A percentile compares a stretch with the other conserved stretches of the same genome.
These are phyloP conservation scores for Kodamaea restingae DNA, from an alignment of 805 yeast species.

Conservation along the genomic window DNA sequence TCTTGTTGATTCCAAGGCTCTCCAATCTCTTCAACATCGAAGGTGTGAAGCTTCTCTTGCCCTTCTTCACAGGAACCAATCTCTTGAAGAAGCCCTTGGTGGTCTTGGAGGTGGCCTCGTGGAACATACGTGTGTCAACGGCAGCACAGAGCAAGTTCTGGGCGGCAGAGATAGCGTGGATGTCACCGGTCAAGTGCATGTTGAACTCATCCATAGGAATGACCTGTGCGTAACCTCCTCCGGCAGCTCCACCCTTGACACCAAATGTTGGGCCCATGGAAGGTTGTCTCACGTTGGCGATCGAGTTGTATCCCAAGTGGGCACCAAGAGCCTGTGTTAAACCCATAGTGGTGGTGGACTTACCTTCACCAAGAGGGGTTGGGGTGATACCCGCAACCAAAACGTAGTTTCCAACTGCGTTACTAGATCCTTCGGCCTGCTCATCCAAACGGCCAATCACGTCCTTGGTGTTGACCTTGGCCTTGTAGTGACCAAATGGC, in stretches of 20 bases:
- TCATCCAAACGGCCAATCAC: constrained; percentile 47
- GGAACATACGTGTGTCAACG: constrained; percentile 94
- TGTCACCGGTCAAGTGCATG: constrained; percentile 96
- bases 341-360: constrained; percentile 94
- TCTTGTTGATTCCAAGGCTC: constrained; percentile 76
- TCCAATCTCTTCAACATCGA: constrained; percentile 73
- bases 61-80: constrained; percentile 82
- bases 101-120: constrained; percentile 77
- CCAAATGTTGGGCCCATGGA: constrained; percentile 99
- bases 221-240: constrained; percentile 97
- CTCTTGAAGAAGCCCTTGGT: constrained; percentile 78
- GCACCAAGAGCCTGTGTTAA: constrained; percentile 96
- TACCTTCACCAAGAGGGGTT: constrained; percentile 97
- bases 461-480: constrained; percentile 61
- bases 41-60: constrained; percentile 70
- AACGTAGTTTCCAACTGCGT: constrained; percentile 77
- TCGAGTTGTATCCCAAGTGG: constrained; percentile 72
- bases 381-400: constrained; percentile 97
- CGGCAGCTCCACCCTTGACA: constrained; percentile 99
- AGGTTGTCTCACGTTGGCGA: constrained; percentile 96
- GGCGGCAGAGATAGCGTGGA: constrained; percentile 93
- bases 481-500: constrained; percentile 85
- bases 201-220: constrained; percentile 99
- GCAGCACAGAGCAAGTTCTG: constrained; percentile 94
- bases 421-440: constrained; percentile 59